phyloP scores from a whole-genome alignment of 768 basidiomycete species.

The Panaeolus papilionaceus region DNA sequence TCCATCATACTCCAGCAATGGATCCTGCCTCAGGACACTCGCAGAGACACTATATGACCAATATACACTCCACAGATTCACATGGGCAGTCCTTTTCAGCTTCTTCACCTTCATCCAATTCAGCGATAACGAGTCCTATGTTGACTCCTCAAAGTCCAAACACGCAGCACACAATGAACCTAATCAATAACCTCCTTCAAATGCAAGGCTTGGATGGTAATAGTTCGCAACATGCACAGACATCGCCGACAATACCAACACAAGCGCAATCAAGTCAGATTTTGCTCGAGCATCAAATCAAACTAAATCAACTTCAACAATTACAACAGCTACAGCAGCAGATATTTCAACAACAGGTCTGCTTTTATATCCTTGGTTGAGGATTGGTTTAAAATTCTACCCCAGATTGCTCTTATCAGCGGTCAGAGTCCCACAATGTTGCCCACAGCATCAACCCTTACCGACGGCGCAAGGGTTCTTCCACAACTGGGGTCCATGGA shows the following conservation, averaged over 20 bases:
- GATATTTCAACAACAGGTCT: constrained; percentile 90
- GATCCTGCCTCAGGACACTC: not conserved
- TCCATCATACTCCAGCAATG: not conserved
- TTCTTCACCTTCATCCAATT: constrained; percentile 10
- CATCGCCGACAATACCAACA: constrained; percentile 18
- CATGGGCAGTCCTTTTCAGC: constrained; percentile 14
- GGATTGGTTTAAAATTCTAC: constrained; percentile 11
- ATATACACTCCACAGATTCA: constrained; percentile 5
- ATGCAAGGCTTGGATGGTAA: constrained; percentile 49
- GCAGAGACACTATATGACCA: constrained; percentile 4
- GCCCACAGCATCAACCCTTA: constrained; percentile 35
- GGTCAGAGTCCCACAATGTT: constrained; percentile 47
- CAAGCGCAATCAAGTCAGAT: constrained; percentile 41
- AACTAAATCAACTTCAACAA: constrained; percentile 78
- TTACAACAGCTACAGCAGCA: constrained; percentile 81
- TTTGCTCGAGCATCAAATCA: constrained; percentile 78
- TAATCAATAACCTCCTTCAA: constrained; percentile 58
- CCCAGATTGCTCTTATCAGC: constrained; percentile 73
- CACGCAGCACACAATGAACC: constrained; percentile 53
- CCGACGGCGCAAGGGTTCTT: constrained; percentile 31
- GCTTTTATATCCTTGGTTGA: constrained; percentile 28
- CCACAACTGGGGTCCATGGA: constrained; percentile 17
- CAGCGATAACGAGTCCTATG: constrained; percentile 12
- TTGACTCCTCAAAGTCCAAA: constrained; percentile 31
- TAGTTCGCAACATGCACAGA: constrained; percentile 29